Evolutionary conservation across 1,139 yeast genomes (phyloP).

Genomic region (Diutina sp.): DNA sequence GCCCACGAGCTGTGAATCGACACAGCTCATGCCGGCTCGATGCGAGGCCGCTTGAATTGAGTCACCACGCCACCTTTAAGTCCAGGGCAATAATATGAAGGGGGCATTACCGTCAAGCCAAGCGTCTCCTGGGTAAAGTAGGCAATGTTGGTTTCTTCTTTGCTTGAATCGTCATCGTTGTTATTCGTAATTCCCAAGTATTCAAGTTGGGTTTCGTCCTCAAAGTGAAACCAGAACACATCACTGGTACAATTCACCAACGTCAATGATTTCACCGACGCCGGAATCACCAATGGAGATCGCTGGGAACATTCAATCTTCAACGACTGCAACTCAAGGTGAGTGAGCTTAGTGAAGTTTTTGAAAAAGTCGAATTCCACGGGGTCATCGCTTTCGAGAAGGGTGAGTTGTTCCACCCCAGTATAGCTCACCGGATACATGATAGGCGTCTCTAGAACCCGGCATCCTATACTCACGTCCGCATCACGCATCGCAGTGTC

Average conservation of each 20-base stretch:
- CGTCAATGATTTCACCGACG: neutral
- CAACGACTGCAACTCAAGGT: neutral
- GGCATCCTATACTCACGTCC: no score
- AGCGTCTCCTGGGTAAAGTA: neutral
- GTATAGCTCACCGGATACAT: no score
- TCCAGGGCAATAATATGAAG: neutral
- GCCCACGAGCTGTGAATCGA: no score
- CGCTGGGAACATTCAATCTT: neutral
- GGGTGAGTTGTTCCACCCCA: neutral
- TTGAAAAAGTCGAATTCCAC: neutral
- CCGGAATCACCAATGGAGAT: neutral
- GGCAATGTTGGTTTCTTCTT: neutral
- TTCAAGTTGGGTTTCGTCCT: neutral
- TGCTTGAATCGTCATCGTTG: neutral
- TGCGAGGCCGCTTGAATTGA: no score
- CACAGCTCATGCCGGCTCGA: no score
- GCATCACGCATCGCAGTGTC: no score
- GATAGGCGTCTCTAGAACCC: no score
- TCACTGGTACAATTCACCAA: neutral
- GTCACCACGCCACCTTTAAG: neutral
- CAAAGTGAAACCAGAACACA: neutral
- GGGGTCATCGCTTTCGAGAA: neutral
- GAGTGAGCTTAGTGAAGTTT: neutral
- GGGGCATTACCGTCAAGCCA: neutral
- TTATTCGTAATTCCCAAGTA: neutral